Evolutionary conservation across 2,329 filamentous ascomycete species (phyloP), one percentile per base, ranked within the genome.

Genomic region (Neocatenulostroma microsporum): DNA sequence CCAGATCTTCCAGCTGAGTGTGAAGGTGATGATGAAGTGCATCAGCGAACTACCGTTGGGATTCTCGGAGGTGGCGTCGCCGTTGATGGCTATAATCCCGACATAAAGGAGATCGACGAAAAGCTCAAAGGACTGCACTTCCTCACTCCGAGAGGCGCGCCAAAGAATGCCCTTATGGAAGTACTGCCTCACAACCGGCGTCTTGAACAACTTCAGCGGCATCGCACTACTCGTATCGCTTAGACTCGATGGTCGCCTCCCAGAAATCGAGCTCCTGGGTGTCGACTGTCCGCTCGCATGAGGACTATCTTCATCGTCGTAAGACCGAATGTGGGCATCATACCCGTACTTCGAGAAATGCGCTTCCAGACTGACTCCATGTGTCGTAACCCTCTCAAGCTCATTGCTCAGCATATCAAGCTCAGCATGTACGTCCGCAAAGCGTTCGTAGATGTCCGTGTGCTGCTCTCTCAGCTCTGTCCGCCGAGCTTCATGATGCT

Each of bases 321-420:
- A 55, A 19, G 36, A 43, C 59, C 70, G 40, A 35, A 80, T 57
- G 53, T 73, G 68, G 19, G 75, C 74, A 32, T 66, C 67, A 51
- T 78, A 81, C 1, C 78, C 77, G 59, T 76, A 81, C 49, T 74
- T 75, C 37, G 67, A 68, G 52, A 80, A 80, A 51, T 73, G 80
- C 21, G 74, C 73, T 47, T 74, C 72, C 15, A 80, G 59, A 13
- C 69, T 61, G 4, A 74, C 67, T 3, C 69, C 65, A 48, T 76
- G 71, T 39, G 70, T 67, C 2, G 64, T 69, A 34, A 79, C 58
- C 42, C 67, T 62, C 39, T 74, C 68, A 5, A 80, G 57, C 53
- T 80, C 74, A 2, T 51, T 46, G 9, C 63, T 64, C n/a, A 79
- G 61, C 0, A 58, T 57, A 39, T 73, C 68, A 9, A 80, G 60